phyloP scores from a whole-genome alignment of 257 asterid genomes.

The Solanum pimpinellifolium region DNA sequence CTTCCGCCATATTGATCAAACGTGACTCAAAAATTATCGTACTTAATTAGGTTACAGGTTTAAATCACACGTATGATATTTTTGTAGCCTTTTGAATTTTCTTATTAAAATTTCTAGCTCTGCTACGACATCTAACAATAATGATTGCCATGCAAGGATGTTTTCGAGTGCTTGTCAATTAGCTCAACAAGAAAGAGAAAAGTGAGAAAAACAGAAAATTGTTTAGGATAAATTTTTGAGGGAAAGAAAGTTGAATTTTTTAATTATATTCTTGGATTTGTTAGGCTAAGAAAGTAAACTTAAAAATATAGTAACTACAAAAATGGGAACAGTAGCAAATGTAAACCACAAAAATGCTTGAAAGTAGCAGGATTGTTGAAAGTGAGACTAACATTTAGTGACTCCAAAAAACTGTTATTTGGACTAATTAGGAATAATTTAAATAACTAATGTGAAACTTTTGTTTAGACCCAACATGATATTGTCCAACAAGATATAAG shows the following conservation, averaged over 20 bases:
- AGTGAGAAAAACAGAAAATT: neutral
- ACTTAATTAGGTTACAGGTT: neutral
- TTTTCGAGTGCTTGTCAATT: neutral
- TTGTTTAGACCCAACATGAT: too few species aligned
- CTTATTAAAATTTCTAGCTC: neutral
- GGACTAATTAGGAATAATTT: neutral
- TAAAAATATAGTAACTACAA: neutral
- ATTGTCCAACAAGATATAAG: too few species aligned
- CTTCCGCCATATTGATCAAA: conserved; percentile 18
- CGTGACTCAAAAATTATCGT: neutral
- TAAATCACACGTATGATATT: neutral
- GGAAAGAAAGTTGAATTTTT: neutral
- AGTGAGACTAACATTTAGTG: neutral
- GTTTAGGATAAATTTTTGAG: neutral
- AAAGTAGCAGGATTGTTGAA: neutral
- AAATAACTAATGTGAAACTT: neutral
- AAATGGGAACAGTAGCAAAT: neutral
- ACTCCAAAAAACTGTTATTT: neutral
- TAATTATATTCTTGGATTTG: neutral
- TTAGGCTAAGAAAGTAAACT: neutral
- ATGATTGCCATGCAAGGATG: neutral
- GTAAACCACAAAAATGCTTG: neutral
- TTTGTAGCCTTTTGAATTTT: neutral
- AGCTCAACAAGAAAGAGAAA: neutral
- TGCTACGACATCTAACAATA: neutral